Conservation (phyloP, 2,329 filamentous ascomycete species). For the Sarocladium kiliense region DNA sequence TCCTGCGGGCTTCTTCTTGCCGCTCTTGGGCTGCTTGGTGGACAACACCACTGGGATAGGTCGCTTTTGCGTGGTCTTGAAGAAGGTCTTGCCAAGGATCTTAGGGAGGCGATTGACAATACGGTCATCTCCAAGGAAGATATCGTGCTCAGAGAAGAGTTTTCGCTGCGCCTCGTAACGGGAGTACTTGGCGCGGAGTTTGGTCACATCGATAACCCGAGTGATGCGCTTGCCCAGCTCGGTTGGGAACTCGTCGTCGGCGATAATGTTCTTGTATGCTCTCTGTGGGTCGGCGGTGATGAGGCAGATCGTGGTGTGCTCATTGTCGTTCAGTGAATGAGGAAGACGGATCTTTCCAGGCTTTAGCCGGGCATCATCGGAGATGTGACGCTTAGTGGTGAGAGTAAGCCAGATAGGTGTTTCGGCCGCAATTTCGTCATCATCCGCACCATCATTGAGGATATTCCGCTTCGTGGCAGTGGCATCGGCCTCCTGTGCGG, state of each 20-base stretch:
- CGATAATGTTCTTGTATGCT: slow-evolving; percentile 83
- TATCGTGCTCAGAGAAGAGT: slow-evolving; percentile 78
- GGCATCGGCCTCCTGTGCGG: slow-evolving; percentile 39
- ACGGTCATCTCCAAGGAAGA: slow-evolving; percentile 90
- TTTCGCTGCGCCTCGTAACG: slow-evolving; percentile 83
- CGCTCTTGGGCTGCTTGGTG: slow-evolving; percentile 55
- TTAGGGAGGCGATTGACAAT: slow-evolving; percentile 70
- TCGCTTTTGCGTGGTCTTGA: slow-evolving; percentile 75
- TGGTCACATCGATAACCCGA: slow-evolving; percentile 73
- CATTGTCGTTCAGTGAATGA: slow-evolving; percentile 64
- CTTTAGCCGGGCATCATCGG: slow-evolving; percentile 73
- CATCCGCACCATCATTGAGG: slow-evolving; percentile 35
- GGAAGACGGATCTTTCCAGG: slow-evolving; percentile 77
- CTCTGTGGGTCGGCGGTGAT: slow-evolving; percentile 80
- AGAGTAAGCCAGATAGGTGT: slow-evolving; percentile 57
- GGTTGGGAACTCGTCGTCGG: slow-evolving; percentile 64
- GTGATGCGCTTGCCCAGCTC: slow-evolving; percentile 63
- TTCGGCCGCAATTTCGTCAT: slow-evolving; percentile 38
- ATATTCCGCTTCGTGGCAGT: slow-evolving; percentile 53
- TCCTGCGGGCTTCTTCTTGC: slow-evolving; percentile 43
- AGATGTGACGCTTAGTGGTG: slow-evolving; percentile 61
- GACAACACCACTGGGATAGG: slow-evolving; percentile 77
- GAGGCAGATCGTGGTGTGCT: slow-evolving; percentile 70
- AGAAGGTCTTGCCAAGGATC: slow-evolving; percentile 87
- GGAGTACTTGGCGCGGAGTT: slow-evolving; percentile 78